Conservation (phyloP, 1,284 basidiomycete genomes). For the Trametes polyzona region DNA sequence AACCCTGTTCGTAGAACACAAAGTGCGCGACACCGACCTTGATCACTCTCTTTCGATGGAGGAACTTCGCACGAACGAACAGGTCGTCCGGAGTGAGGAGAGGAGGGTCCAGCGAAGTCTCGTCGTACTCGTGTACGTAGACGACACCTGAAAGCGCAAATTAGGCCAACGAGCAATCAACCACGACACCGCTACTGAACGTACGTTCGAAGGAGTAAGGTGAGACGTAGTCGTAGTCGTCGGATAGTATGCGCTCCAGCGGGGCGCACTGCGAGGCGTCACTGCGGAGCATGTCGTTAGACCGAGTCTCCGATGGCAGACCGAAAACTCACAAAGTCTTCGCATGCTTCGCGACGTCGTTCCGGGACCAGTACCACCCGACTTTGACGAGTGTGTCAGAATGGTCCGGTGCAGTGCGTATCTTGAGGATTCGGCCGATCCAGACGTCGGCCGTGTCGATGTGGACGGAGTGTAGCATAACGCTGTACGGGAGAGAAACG, state of each 20-base stretch:
- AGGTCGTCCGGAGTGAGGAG: slow-evolving; percentile 10
- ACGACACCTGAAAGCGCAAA: neutral
- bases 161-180: no score
- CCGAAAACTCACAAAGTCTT: slow-evolving; percentile 14
- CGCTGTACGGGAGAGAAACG: no score
- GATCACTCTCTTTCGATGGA: neutral
- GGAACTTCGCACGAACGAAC: slow-evolving; percentile 15
- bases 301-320: neutral
- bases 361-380: slow-evolving; percentile 22
- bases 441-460: slow-evolving; percentile 15
- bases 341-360: slow-evolving; percentile 5
- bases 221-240: slow-evolving; percentile 19
- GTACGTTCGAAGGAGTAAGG: slow-evolving; percentile 16
- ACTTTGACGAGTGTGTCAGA: slow-evolving; percentile 8
- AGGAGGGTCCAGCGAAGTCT: slow-evolving; percentile 18
- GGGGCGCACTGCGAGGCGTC: slow-evolving; percentile 6
- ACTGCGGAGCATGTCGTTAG: neutral
- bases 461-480: slow-evolving; percentile 9
- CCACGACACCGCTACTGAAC: no score
- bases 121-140: slow-evolving; percentile 20
- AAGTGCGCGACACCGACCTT: neutral
- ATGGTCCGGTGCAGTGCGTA: slow-evolving; percentile 7
- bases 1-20: neutral
- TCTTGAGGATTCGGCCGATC: slow-evolving; percentile 16
- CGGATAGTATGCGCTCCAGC: slow-evolving; percentile 24